phyloP scores from a whole-genome alignment of 192 early-diverging fungal species.

The Spizellomyces punctatus region DNA sequence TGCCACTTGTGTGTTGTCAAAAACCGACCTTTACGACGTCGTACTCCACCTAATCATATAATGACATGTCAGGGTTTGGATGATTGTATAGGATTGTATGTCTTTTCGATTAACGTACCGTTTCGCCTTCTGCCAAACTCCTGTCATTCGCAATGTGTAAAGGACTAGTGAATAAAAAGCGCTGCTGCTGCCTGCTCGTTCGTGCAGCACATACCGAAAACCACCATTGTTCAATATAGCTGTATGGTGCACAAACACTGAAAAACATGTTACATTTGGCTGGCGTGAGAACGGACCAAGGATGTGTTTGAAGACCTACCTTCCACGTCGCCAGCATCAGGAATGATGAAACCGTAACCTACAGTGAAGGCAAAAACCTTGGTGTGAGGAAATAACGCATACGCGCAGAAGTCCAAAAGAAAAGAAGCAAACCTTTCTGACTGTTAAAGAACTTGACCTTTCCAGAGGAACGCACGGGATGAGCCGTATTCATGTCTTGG shows the following conservation, averaged over 20 bases:
- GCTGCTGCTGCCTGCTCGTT: neutral
- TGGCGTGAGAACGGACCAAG: neutral
- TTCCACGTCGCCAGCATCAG: constrained; percentile 71
- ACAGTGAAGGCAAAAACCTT: neutral
- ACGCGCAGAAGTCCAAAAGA: neutral
- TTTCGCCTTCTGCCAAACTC: constrained; percentile 46
- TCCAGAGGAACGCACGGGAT: constrained; percentile 29
- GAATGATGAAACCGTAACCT: constrained; percentile 88
- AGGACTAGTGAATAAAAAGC: neutral
- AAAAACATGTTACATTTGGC: neutral
- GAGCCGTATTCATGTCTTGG: neutral
- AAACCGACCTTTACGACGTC: constrained; percentile 34
- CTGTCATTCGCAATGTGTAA: constrained; percentile 4
- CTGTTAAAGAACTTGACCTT: constrained; percentile 86
- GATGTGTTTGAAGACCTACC: constrained; percentile 49
- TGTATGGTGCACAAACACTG: constrained; percentile 49
- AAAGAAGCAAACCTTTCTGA: constrained; percentile 59
- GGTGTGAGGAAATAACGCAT: neutral
- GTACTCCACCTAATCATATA: constrained; percentile 34
- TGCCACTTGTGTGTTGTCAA: neutral
- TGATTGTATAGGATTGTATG: neutral
- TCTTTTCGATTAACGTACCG: constrained; percentile 11
- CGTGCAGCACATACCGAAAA: constrained; percentile 24
- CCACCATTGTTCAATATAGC: constrained; percentile 41
- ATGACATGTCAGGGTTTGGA: neutral